A percentile compares a stretch with the other conserved stretches of the same genome.
Conservation (phyloP, 768 basidiomycete species). For the Tulasnella sp. region DNA sequence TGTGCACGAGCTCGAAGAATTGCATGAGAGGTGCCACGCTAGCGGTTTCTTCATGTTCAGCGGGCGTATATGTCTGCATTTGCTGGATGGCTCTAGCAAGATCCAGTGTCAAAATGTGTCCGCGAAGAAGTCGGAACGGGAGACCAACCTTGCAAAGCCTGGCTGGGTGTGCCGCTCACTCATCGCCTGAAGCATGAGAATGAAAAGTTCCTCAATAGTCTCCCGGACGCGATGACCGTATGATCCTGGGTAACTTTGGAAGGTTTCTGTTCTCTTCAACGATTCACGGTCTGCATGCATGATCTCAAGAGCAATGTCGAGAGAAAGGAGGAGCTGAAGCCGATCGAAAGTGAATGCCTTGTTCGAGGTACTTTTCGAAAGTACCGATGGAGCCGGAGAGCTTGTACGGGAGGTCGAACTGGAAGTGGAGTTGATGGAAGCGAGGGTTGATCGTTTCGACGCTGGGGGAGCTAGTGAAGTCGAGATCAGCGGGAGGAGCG, state of each 20-base stretch:
- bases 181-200: constrained; percentile 76
- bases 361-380: constrained; percentile 34
- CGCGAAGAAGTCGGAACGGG: not conserved
- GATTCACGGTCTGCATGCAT: constrained; percentile 93
- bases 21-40: constrained; percentile 92
- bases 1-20: constrained; percentile 96
- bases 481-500: not conserved
- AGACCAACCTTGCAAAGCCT: constrained; percentile 75
- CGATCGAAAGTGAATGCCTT: constrained; percentile 48
- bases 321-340: constrained; percentile 86
- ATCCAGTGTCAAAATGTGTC: constrained; percentile 8
- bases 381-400: constrained; percentile 31
- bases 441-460: constrained; percentile 37
- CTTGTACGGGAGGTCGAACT: constrained; percentile 37
- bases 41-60: constrained; percentile 77
- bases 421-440: constrained; percentile 39
- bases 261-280: constrained; percentile 90
- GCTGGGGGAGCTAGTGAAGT: constrained; percentile 9
- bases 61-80: constrained; percentile 88
- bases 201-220: constrained; percentile 92
- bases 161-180: constrained; percentile 76
- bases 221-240: constrained; percentile 88
- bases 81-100: constrained; percentile 75
- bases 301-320: constrained; percentile 87
- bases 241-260: constrained; percentile 81